These are phyloP conservation scores for Garcia nutans DNA, from an alignment of 345 rosid species.

Conservation along the genomic window DNA sequence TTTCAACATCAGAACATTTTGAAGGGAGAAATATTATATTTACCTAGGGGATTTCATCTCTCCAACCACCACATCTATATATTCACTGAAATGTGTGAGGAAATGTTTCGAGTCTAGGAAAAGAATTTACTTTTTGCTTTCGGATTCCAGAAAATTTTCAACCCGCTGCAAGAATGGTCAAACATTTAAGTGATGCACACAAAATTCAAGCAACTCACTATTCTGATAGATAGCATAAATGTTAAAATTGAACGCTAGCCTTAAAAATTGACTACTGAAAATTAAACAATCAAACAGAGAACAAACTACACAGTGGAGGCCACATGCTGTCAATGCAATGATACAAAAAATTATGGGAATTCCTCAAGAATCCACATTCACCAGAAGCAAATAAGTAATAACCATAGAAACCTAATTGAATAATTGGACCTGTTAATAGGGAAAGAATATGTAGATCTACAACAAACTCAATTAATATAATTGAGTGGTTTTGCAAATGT, in stretches of 20 bases:
- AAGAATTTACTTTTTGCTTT: not conserved
- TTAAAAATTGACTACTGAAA: not conserved
- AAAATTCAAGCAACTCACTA: not conserved
- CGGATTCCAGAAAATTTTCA: slow-evolving; percentile 9
- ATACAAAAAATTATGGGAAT: not conserved
- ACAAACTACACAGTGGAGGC: not conserved
- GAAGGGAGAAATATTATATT: not conserved
- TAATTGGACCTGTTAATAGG: not conserved
- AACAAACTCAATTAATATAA: not conserved
- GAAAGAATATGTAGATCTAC: not conserved
- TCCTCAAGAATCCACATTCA: not conserved
- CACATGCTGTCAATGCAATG: not conserved
- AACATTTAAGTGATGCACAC: not conserved
- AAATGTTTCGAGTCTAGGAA: not conserved
- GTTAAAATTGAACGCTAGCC: not conserved
- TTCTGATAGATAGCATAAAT: not conserved
- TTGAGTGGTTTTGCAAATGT: not conserved
- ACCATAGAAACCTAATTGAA: not conserved
- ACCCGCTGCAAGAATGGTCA: slow-evolving; percentile 12
- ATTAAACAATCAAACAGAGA: not conserved
- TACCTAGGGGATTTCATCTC: slow-evolving; percentile 34
- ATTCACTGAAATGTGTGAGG: slow-evolving; percentile 10
- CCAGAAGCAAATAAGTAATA: not conserved
- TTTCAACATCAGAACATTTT: not conserved
- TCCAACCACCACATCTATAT: not conserved